Percentiles rank a stretch among this genome's conserved stretches.
Conservation (phyloP, 1,284 basidiomycete species). For the Cryptococcus sp. region DNA sequence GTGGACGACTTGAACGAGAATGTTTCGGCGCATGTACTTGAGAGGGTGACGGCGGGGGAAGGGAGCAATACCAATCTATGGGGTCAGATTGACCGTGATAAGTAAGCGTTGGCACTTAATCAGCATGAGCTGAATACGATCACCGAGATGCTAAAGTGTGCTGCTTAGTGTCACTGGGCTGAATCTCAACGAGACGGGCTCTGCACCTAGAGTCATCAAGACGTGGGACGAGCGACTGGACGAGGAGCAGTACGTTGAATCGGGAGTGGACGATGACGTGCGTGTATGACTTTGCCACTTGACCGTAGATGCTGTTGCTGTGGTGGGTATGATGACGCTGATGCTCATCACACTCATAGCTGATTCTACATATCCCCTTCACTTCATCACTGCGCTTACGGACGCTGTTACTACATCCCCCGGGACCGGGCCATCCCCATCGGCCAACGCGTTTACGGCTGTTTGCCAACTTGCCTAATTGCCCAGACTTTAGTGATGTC, state of each 20-base stretch:
- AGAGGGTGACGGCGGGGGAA: conserved; percentile 49
- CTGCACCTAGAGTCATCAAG: conserved; percentile 52
- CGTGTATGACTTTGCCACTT: conserved; percentile 7
- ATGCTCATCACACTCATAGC: conserved; percentile 22
- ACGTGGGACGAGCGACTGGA: conserved; percentile 52
- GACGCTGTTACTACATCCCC: conserved; percentile 47
- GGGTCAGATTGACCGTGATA: conserved; percentile 50
- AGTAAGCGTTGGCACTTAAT: conserved; percentile 35
- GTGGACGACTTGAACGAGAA: conserved; percentile 44
- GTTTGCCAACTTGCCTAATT: conserved; percentile 46
- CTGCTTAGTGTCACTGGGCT: conserved; percentile 45
- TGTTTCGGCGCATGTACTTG: conserved; percentile 45
- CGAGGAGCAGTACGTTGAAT: conserved; percentile 46
- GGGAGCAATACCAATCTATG: conserved; percentile 52
- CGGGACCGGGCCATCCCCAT: conserved; percentile 46
- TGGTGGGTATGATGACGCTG: background rate
- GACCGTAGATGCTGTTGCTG: background rate
- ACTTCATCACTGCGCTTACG: conserved; percentile 48
- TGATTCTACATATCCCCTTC: conserved; percentile 53
- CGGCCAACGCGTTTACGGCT: conserved; percentile 45
- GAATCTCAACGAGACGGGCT: conserved; percentile 42
- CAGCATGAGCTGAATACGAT: background rate
- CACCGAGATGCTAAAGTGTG: conserved; percentile 12
- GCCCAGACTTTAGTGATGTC: conserved; percentile 49
- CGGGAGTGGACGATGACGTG: conserved; percentile 54